phyloP scores from a whole-genome alignment of 352 stramenopile genomes.

The Elongisporangium senticosum region DNA sequence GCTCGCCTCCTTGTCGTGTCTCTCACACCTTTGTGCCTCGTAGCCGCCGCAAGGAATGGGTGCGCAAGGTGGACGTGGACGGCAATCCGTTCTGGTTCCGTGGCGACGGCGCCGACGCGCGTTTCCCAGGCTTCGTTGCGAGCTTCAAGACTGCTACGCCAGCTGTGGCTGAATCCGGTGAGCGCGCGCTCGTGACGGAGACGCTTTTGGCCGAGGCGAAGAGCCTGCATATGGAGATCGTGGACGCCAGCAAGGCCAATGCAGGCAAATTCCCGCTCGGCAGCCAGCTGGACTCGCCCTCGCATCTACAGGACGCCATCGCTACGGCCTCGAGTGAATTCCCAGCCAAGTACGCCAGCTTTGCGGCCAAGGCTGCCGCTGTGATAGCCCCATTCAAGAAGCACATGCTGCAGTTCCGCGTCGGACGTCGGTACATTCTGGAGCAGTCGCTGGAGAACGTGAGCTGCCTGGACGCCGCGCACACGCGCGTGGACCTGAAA shows the following conservation, averaged over 20 bases:
- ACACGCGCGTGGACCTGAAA: conserved; percentile 60
- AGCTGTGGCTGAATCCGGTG: not conserved
- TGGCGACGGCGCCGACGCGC: conserved; percentile 16
- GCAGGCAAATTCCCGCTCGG: not conserved
- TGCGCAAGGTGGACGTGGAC: conserved; percentile 30
- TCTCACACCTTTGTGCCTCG: conserved; percentile 6
- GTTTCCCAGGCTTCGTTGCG: conserved; percentile 13
- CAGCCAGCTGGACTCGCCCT: not conserved
- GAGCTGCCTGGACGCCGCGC: conserved; percentile 28
- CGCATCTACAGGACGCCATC: conserved; percentile 21
- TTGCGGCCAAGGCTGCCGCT: conserved; percentile 62
- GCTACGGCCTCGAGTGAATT: conserved; percentile 44
- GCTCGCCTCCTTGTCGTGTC: conserved; percentile 6
- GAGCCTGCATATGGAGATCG: not conserved
- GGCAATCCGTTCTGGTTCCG: conserved; percentile 27
- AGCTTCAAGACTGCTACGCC: conserved; percentile 5
- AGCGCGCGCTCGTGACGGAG: not conserved
- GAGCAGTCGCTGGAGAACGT: conserved; percentile 56
- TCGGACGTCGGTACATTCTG: conserved; percentile 47
- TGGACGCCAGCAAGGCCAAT: not conserved
- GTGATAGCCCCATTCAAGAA: conserved; percentile 55
- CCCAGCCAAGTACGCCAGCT: conserved; percentile 69
- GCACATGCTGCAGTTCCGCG: conserved; percentile 57
- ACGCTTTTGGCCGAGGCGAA: not conserved
- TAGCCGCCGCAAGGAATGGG: conserved; percentile 28